Evolutionary conservation across 202 grass and related monocot genomes (phyloP).

Genomic region (Musa balbisiana): DNA sequence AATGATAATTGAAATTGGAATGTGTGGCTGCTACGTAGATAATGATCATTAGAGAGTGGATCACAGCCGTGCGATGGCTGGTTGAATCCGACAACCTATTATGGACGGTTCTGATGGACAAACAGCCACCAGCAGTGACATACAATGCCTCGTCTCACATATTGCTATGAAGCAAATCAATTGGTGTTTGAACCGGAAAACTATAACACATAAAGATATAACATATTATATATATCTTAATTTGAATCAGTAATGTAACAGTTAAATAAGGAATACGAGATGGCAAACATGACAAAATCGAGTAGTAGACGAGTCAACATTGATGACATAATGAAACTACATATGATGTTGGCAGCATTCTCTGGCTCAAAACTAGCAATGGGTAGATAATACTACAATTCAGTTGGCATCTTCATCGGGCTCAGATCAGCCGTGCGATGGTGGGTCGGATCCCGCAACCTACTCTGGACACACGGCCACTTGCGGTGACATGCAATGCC

Average conservation of each 20-base stretch:
- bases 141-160: no score
- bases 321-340: no score
- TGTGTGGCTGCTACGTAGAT: not conserved
- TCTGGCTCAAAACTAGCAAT: no score
- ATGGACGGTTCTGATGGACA: not conserved
- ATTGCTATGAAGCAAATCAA: no score
- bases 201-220: no score
- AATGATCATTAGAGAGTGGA: not conserved
- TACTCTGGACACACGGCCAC: not conserved
- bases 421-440: conserved; percentile 34
- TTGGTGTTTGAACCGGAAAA: no score
- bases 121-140: fast-evolving
- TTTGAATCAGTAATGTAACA: no score
- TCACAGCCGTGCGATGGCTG: not conserved
- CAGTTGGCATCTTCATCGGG: conserved; percentile 37
- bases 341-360: no score
- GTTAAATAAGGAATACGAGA: no score
- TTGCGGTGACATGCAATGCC: fast-evolving
- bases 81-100: not conserved
- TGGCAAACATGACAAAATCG: no score
- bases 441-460: not conserved
- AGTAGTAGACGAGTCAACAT: no score
- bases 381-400: not conserved
- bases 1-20: not conserved
- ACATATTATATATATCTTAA: no score